These are phyloP conservation scores for Arabis alpina DNA, from an alignment of 345 rosid species.

Conservation along the genomic window DNA sequence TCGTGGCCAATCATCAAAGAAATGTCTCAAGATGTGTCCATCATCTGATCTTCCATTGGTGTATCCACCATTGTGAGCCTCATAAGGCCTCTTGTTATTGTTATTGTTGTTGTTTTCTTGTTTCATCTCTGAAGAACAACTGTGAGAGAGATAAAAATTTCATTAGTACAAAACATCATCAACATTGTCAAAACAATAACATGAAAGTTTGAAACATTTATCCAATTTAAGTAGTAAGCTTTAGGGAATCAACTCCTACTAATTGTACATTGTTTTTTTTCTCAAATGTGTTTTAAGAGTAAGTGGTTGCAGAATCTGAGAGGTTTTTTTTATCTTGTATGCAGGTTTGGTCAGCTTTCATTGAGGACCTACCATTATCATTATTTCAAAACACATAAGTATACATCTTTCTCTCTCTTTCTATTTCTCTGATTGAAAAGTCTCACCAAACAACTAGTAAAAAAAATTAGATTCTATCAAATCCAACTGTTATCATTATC, in stretches of 20 bases:
- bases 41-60: conserved; percentile 53
- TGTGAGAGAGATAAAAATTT: conserved; percentile 28
- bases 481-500: conserved; percentile 41
- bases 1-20: conserved; percentile 93
- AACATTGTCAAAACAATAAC: conserved; percentile 19
- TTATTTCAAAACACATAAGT: conserved; percentile 32
- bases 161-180: conserved; percentile 13
- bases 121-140: conserved; percentile 53
- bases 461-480: conserved; percentile 42
- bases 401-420: conserved; percentile 22
- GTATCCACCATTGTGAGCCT: conserved; percentile 48
- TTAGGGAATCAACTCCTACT: too few species aligned
- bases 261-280: too few species aligned
- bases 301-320: conserved; percentile 40
- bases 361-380: conserved; percentile 43
- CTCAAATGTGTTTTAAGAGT: too few species aligned
- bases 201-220: background rate
- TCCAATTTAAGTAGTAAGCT: too few species aligned
- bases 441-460: conserved; percentile 37
- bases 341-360: conserved; percentile 46
- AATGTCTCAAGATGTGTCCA: conserved; percentile 75
- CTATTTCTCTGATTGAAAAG: conserved; percentile 35
- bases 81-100: conserved; percentile 45
- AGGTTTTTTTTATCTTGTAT: conserved; percentile 30
- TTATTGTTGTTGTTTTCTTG: conserved; percentile 37